Base-by-base conservation (phyloP, 257 asterid genomes). In the Solanum microdontum region DNA sequence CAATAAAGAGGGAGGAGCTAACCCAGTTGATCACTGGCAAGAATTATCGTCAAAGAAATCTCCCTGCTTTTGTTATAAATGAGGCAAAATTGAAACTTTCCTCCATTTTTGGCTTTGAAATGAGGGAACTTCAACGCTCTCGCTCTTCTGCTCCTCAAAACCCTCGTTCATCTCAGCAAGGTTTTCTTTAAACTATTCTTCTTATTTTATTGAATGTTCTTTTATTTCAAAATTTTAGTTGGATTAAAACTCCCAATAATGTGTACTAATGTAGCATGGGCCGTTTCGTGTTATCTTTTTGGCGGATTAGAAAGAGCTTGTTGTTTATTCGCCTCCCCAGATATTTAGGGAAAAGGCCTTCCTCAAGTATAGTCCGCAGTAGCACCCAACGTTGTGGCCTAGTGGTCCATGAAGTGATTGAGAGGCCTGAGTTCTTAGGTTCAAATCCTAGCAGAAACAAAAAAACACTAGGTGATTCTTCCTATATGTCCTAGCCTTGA, bases 1-100 rank as follows among this genome's bases (percentile, higher is more conserved):
- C 99, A 5, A 92, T 97, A 8, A 92, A 92, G 86, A 92, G 99
- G 90, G 99, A 95, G 48, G 99, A 97, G 14, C 87, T 97, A 90
- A 95, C 98, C 39, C 96, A 90, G 86, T 80, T 97, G 94, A 88
- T 97, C 45, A 90, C 98, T 14, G 92, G 92, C 37, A 96, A 92
- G 87, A 94, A 92, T 33, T 97, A 95, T 58, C 92, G 82, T 90
- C 96, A 93, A 91, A 89, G 97, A 89, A 89, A 89, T 92, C 91
- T 97, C 83, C 97, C 98, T 72, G 90, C 96, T 85, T 95, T 83
- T 82, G 89, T 97, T 24, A 97, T 97, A 87, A 92, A 93, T 74
- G 99, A 93, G 90, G 98, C 99, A 4, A 94, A 90, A 88, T 82
- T 88, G 2, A 95, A 94, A 84, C 95, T 97, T 55, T 92, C 94